phyloP scores from a whole-genome alignment of 495 filamentous ascomycete species.

The Talaromyces wortmannii region DNA sequence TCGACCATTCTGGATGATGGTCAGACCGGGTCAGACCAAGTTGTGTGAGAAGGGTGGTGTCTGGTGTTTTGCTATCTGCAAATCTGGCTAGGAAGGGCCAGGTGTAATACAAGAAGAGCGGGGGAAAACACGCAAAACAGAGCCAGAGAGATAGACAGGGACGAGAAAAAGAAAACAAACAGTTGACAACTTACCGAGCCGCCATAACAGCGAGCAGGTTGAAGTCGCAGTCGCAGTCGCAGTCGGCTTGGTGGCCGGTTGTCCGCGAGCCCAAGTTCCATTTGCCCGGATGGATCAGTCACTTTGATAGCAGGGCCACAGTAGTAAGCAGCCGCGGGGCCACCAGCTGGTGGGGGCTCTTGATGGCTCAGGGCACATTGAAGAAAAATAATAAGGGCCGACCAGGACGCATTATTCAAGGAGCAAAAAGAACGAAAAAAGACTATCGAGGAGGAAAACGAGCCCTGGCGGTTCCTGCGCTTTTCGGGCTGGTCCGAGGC shows the following conservation, averaged over 20 bases:
- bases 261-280: conserved; percentile 5
- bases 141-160: not conserved
- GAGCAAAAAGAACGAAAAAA: too few species aligned
- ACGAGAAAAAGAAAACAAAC: not conserved
- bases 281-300: conserved; percentile 5
- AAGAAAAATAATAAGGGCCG: too few species aligned
- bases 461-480: too few species aligned
- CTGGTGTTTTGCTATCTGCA: too few species aligned
- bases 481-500: too few species aligned
- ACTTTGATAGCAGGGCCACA: too few species aligned
- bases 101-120: not conserved
- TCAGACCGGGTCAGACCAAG: not conserved
- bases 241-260: not conserved
- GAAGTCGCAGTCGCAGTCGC: not conserved
- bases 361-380: too few species aligned
- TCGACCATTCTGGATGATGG: conserved; percentile 30
- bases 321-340: too few species aligned
- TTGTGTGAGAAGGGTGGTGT: not conserved
- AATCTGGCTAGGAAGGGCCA: not conserved
- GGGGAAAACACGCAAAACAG: not conserved
- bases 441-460: too few species aligned
- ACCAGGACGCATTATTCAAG: too few species aligned
- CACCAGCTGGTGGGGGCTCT: too few species aligned
- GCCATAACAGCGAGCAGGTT: not conserved
- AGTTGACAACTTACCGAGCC: not conserved